Evolutionary conservation across 345 rosid genomes (phyloP).

Genomic region (Gossypium ekmanianum): DNA sequence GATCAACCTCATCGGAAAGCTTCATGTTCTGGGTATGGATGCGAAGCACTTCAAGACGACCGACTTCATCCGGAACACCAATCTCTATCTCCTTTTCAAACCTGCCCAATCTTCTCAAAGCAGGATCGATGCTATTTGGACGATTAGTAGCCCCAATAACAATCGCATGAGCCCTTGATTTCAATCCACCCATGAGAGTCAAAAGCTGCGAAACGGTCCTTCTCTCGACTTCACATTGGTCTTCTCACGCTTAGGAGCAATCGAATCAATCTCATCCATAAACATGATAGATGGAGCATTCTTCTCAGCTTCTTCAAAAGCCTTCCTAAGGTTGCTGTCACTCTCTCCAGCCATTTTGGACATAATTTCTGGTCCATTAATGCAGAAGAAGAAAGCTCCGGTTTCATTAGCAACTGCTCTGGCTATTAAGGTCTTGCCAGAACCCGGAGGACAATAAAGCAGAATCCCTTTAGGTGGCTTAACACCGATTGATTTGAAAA

Average conservation of each 20-base stretch:
- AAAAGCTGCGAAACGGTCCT: conserved; percentile 57
- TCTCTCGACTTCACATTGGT: conserved; percentile 64
- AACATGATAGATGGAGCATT: no score
- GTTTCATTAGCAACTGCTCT: conserved; percentile 75
- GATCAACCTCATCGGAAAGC: conserved; percentile 56
- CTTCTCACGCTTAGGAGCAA: conserved; percentile 35
- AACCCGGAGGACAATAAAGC: conserved; percentile 59
- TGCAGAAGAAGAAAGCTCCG: conserved; percentile 69
- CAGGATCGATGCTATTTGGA: conserved; percentile 4
- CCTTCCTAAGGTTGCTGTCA: conserved; percentile 68
- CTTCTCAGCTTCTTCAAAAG: conserved; percentile 33
- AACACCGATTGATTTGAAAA: conserved; percentile 66
- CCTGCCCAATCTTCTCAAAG: conserved; percentile 50
- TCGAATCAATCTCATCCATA: no score
- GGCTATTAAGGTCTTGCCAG: conserved; percentile 62
- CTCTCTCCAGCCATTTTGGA: conserved; percentile 77
- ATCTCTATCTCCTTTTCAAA: conserved; percentile 52
- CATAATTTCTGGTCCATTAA: conserved; percentile 74
- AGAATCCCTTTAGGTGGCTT: conserved; percentile 71
- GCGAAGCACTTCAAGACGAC: conserved; percentile 15
- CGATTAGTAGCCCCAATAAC: conserved; percentile 50
- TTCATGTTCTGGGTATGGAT: conserved; percentile 53
- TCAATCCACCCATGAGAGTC: conserved; percentile 52
- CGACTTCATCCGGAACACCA: conserved; percentile 48
- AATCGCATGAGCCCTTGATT: conserved; percentile 46